phyloP scores from a whole-genome alignment of 2,329 filamentous ascomycete species.

The Pseudogymnoascus sp. region DNA sequence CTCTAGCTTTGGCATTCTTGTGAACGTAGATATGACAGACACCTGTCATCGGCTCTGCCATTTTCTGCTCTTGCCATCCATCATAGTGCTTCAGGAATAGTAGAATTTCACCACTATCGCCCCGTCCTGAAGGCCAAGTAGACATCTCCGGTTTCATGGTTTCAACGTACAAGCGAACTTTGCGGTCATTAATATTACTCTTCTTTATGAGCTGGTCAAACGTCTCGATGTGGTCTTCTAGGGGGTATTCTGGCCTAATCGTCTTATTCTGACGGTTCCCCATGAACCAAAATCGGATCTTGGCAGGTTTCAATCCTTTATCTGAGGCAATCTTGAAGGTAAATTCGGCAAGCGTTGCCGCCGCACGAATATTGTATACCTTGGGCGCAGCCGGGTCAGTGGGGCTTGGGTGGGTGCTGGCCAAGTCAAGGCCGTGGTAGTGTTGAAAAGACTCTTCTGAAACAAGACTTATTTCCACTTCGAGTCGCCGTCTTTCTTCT shows the following conservation, averaged over 20 bases:
- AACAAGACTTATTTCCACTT: slow-evolving; percentile 75
- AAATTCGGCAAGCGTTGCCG: slow-evolving; percentile 69
- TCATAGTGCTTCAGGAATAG: slow-evolving; percentile 94
- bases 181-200: slow-evolving; percentile 37
- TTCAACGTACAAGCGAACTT: slow-evolving; percentile 57
- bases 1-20: slow-evolving; percentile 79
- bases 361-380: slow-evolving; percentile 63
- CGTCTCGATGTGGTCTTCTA: slow-evolving; percentile 68
- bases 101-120: slow-evolving; percentile 60
- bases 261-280: slow-evolving; percentile 98
- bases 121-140: slow-evolving; percentile 57
- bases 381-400: slow-evolving; percentile 61
- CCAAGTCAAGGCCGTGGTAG: slow-evolving; percentile 79
- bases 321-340: slow-evolving; percentile 63
- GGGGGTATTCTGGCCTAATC: slow-evolving; percentile 81
- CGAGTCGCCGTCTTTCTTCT: slow-evolving; percentile 80
- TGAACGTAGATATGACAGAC: slow-evolving; percentile 79
- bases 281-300: slow-evolving; percentile 90
- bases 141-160: slow-evolving; percentile 60
- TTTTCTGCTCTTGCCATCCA: slow-evolving; percentile 57
- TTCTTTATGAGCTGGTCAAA: slow-evolving; percentile 53
- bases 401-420: slow-evolving; percentile 56
- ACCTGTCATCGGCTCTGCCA: slow-evolving; percentile 66
- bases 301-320: slow-evolving; percentile 56
- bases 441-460: slow-evolving; percentile 72